These are phyloP conservation scores for Solanum chilense DNA, from an alignment of 257 asterid species.

Conservation along the genomic window DNA sequence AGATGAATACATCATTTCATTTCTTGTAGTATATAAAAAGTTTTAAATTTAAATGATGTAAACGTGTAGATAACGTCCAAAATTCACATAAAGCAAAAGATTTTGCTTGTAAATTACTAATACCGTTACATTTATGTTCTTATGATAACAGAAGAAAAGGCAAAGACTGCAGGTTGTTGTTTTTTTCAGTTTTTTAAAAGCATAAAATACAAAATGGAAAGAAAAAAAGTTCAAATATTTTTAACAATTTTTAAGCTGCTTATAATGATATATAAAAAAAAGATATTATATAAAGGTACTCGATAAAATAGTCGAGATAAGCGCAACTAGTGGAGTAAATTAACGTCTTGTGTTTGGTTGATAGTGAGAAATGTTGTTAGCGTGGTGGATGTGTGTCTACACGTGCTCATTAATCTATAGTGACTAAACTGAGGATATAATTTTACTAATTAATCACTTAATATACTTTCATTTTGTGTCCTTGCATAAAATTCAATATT, in stretches of 20 bases:
- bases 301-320: background rate
- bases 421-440: background rate
- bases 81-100: background rate
- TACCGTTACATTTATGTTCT: background rate
- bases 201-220: background rate
- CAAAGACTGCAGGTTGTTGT: background rate
- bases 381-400: conserved; percentile 3
- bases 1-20: no score
- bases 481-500: background rate
- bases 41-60: background rate
- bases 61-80: background rate
- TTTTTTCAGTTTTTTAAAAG: background rate
- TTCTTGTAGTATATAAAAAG: background rate
- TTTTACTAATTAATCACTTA: background rate
- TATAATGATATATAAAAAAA: background rate
- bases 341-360: background rate
- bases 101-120: background rate
- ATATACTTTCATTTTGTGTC: background rate
- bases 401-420: background rate
- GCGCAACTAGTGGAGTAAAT: background rate
- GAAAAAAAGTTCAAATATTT: background rate
- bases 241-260: background rate
- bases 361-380: background rate
- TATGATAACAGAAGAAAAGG: background rate
- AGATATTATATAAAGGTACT: background rate